Conservation (phyloP, 2,329 filamentous ascomycete genomes). For the Paracoccidioides brasiliensis region DNA sequence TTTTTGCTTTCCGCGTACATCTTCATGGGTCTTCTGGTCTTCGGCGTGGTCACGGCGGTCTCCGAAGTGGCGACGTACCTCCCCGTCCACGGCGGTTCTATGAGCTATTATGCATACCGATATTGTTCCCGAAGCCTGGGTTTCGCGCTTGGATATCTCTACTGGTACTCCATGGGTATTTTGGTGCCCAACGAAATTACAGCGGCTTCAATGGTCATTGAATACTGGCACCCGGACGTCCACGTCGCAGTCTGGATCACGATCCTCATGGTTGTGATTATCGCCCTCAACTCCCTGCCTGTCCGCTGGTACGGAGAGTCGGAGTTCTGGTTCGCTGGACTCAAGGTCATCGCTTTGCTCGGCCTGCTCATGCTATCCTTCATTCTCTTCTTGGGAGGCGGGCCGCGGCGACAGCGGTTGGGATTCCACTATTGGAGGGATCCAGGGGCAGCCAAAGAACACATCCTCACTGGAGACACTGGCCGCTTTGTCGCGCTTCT, state of each 20-base stretch:
- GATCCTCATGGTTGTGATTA: conserved; percentile 47
- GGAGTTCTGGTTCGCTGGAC: conserved; percentile 41
- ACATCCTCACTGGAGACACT: conserved; percentile 32
- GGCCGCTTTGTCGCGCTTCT: conserved; percentile 42
- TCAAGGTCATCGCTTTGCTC: conserved; percentile 40
- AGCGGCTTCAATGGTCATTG: conserved; percentile 51
- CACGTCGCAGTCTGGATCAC: conserved; percentile 40
- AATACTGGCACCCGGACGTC: conserved; percentile 43
- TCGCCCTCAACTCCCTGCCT: conserved; percentile 36
- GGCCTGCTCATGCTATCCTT: conserved; percentile 41
- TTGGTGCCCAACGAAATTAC: conserved; percentile 47
- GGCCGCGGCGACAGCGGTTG: conserved; percentile 37
- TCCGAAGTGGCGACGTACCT: conserved; percentile 31
- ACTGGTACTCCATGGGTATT: conserved; percentile 38
- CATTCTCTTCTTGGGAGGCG: conserved; percentile 45
- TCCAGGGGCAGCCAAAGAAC: conserved; percentile 37
- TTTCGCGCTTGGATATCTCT: conserved; percentile 33
- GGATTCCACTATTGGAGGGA: conserved; percentile 41
- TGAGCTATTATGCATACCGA: conserved; percentile 32
- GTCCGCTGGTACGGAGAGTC: conserved; percentile 41
- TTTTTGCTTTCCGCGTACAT: conserved; percentile 41
- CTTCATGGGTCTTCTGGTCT: conserved; percentile 36
- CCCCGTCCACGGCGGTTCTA: conserved; percentile 32
- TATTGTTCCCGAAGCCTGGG: conserved; percentile 32
- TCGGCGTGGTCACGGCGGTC: conserved; percentile 36